Conservation (phyloP, 345 rosid genomes). For the Pugionium cornutum region DNA sequence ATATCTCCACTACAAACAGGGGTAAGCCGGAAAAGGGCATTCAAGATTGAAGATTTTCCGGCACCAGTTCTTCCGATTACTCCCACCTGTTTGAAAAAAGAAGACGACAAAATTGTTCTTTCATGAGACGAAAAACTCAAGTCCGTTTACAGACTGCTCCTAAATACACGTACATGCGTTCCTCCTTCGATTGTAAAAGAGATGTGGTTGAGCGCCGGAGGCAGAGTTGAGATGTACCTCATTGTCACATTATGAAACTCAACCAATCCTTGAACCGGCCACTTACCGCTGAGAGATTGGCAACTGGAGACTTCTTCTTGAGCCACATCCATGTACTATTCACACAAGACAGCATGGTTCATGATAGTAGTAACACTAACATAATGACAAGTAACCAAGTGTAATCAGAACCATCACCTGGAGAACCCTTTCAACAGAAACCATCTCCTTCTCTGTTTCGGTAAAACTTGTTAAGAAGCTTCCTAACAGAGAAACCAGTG, state of each 20-base stretch:
- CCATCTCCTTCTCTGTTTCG: constrained; percentile 97
- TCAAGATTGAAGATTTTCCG: constrained; percentile 88
- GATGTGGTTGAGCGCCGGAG: constrained; percentile 62
- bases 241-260: constrained; percentile 75
- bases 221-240: constrained; percentile 74
- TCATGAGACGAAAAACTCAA: constrained; percentile 15
- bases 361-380: constrained; percentile 24
- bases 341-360: constrained; percentile 20
- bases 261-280: constrained; percentile 76
- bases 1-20: constrained; percentile 64
- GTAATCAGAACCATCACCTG: constrained; percentile 50
- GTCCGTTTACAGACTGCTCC: constrained; percentile 4
- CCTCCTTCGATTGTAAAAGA: constrained; percentile 69
- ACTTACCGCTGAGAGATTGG: constrained; percentile 49
- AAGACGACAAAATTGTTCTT: background rate
- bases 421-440: constrained; percentile 82
- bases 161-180: constrained; percentile 51
- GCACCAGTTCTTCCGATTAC: constrained; percentile 95
- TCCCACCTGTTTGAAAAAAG: constrained; percentile 59
- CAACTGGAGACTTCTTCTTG: constrained; percentile 66
- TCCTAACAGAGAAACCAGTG: constrained; percentile 79
- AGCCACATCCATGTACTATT: constrained; percentile 84
- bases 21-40: constrained; percentile 79
- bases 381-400: background rate
- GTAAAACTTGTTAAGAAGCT: constrained; percentile 87